Evolutionary conservation across 129 eudicot species (phyloP).

Genomic region (Erigeron canadensis): DNA sequence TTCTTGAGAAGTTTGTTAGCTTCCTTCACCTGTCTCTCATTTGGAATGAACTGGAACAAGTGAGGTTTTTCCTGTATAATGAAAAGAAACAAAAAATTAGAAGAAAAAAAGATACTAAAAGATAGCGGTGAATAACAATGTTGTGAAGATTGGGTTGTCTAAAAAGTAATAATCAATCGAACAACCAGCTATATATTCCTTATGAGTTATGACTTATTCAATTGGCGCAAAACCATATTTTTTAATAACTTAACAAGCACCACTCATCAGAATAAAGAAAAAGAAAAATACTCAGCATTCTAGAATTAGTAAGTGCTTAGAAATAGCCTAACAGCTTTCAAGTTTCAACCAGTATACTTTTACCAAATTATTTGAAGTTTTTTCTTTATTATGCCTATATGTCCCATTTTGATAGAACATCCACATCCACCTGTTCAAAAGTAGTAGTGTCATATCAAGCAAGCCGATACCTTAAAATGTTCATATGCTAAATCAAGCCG

Average conservation of each 20-base stretch:
- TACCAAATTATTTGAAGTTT: no score
- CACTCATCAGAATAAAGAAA: not conserved
- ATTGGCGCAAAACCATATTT: not conserved
- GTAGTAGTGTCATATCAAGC: not conserved
- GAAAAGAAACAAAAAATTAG: not conserved
- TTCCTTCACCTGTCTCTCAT: constrained; percentile 86
- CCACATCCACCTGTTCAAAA: not conserved
- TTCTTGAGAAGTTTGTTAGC: constrained; percentile 78
- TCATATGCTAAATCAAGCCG: constrained; percentile 94
- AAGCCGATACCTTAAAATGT: constrained; percentile 71
- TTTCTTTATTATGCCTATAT: no score
- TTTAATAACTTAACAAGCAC: not conserved
- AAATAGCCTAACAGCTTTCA: not conserved
- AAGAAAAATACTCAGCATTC: not conserved
- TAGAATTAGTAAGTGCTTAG: not conserved
- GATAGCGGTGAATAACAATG: constrained; percentile 1
- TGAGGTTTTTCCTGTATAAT: constrained; percentile 75
- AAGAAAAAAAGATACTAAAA: not conserved
- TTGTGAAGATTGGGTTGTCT: not conserved
- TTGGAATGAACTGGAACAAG: constrained; percentile 81
- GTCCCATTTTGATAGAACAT: not conserved
- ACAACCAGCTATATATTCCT: not conserved
- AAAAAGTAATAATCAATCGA: not conserved
- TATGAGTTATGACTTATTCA: not conserved
- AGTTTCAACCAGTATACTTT: no score